Conservation (phyloP, 495 filamentous ascomycete genomes). For the Ramalina peruviana region DNA sequence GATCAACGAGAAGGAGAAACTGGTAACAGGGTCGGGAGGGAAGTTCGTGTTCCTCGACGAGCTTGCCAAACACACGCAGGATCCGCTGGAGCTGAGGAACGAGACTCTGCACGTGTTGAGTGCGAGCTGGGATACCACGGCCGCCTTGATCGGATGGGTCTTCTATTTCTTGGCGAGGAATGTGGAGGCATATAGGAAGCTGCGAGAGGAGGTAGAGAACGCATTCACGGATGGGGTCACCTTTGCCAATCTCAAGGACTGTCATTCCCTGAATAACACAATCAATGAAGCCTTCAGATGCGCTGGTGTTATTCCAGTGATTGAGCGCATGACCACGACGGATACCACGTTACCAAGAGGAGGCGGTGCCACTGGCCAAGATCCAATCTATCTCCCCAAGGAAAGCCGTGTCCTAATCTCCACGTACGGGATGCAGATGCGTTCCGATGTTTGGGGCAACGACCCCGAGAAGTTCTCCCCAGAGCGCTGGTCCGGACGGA, state of each 20-base stretch:
- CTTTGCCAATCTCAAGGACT: not conserved
- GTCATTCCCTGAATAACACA: not conserved
- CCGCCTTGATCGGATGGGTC: slow-evolving; percentile 24
- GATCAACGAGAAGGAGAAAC: not conserved
- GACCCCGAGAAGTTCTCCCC: slow-evolving; percentile 40
- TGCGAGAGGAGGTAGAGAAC: slow-evolving; percentile 20
- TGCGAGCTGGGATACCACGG: slow-evolving; percentile 22
- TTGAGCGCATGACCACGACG: slow-evolving; percentile 23
- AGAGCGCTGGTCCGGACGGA: slow-evolving; percentile 36
- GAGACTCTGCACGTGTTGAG: slow-evolving; percentile 48
- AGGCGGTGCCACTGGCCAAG: slow-evolving; percentile 48
- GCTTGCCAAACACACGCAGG: slow-evolving; percentile 40
- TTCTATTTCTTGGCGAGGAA: not conserved
- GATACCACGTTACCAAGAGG: slow-evolving; percentile 41
- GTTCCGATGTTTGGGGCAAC: slow-evolving; percentile 38
- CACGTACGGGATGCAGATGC: slow-evolving; percentile 34
- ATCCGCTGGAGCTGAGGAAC: slow-evolving; percentile 42
- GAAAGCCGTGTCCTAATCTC: slow-evolving; percentile 30
- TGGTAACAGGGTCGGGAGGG: no score
- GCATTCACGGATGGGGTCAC: not conserved
- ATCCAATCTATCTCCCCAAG: slow-evolving; percentile 34
- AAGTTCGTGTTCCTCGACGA: slow-evolving; percentile 36
- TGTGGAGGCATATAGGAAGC: not conserved
- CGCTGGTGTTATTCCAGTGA: slow-evolving; percentile 48
- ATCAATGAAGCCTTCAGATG: not conserved